Evolutionary conservation across 208 protist species (phyloP).

Genomic region (Acanthamoeba sp.): DNA sequence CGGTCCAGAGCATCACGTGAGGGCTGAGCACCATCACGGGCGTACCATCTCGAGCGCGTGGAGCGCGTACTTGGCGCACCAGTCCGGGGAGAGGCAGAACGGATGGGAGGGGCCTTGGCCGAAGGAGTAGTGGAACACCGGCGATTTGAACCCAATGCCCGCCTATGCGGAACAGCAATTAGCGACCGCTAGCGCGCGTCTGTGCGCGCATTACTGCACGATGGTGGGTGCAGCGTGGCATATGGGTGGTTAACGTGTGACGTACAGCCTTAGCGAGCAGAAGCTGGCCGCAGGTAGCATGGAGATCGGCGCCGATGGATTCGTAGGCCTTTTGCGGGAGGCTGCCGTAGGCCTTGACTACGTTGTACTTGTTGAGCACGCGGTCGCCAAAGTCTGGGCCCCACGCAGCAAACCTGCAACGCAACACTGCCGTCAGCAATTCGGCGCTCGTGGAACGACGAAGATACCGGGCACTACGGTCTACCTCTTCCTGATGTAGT

Average conservation of each 20-base stretch:
- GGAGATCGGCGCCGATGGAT: background rate
- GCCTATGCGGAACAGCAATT: background rate
- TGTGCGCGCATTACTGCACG: background rate
- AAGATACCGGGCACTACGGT: background rate
- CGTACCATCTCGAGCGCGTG: slow-evolving; percentile 2
- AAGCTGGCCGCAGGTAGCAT: background rate
- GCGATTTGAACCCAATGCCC: background rate
- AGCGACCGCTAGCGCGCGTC: background rate
- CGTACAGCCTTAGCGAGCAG: background rate
- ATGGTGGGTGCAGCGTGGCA: no score
- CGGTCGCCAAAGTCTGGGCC: background rate
- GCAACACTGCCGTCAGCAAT: background rate
- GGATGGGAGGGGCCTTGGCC: slow-evolving; percentile 1
- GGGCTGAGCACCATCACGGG: no score
- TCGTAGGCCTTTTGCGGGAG: slow-evolving; percentile 17
- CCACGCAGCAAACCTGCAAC: slow-evolving; percentile 1
- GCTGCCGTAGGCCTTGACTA: background rate
- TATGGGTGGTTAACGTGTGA: background rate
- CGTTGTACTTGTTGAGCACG: background rate
- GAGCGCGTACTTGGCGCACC: background rate
- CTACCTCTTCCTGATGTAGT: background rate
- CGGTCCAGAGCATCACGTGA: background rate
- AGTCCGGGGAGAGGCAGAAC: background rate
- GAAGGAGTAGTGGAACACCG: slow-evolving; percentile 13
- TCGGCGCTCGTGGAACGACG: background rate